Conservation (phyloP, 2,329 filamentous ascomycete species). For the Bipolaris sorokiniana region DNA sequence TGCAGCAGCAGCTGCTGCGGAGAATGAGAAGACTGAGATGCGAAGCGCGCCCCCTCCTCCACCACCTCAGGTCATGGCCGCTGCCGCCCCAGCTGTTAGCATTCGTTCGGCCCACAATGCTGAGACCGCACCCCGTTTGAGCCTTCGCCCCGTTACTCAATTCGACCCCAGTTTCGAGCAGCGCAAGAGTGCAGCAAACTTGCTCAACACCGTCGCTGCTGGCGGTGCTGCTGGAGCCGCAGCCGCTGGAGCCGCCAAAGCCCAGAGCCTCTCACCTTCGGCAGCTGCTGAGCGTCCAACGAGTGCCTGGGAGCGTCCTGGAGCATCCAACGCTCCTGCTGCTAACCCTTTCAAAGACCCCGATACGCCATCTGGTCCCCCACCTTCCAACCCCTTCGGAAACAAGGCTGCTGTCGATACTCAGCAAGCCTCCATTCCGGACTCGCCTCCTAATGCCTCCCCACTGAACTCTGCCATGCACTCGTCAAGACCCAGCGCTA, state of each 20-base stretch:
- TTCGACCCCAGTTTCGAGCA: conserved; percentile 72
- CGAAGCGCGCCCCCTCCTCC: conserved; percentile 37
- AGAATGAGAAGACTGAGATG: conserved; percentile 52
- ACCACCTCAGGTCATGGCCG: conserved; percentile 29
- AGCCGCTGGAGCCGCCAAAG: conserved; percentile 6
- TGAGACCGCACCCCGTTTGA: conserved; percentile 76
- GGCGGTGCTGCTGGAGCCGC: conserved; percentile 33
- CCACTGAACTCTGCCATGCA: conserved; percentile 30
- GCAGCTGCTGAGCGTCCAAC: conserved; percentile 25
- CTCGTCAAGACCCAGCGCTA: conserved; percentile 31
- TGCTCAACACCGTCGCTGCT: conserved; percentile 42
- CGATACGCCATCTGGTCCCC: conserved; percentile 49
- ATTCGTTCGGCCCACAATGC: conserved; percentile 54
- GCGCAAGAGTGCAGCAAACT: conserved; percentile 48
- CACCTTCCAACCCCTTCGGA: conserved; percentile 62
- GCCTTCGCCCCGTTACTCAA: conserved; percentile 81
- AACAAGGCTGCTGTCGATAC: conserved; percentile 49
- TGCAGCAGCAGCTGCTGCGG: conserved; percentile 38
- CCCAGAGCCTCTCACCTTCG: conserved; percentile 28
- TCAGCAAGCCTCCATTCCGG: conserved; percentile 35
- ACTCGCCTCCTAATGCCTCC: conserved; percentile 32
- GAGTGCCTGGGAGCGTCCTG: conserved; percentile 51
- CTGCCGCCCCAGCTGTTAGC: conserved; percentile 39
- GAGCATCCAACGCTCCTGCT: conserved; percentile 48
- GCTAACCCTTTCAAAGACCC: conserved; percentile 73